Conservation (phyloP, 148 eudicot genomes). For the Cornus florida region DNA sequence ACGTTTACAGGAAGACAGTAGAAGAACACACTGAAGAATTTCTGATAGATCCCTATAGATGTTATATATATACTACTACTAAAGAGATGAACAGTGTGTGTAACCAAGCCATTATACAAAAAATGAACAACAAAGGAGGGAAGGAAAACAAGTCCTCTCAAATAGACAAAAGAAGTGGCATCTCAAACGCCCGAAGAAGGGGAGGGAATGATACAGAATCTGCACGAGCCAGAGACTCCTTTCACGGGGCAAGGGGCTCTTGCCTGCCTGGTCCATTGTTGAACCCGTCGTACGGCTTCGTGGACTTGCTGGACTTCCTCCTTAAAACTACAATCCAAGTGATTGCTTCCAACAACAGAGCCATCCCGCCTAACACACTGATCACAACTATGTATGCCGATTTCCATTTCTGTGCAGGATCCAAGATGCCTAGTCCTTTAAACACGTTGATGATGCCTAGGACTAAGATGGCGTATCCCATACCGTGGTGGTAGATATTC, state of each 20-base stretch:
- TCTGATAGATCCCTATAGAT: neutral
- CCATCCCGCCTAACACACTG: constrained; percentile 51
- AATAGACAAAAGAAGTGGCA: neutral
- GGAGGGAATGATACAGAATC: neutral
- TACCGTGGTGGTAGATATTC: constrained; percentile 77
- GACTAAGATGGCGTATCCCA: constrained; percentile 70
- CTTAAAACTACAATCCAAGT: constrained; percentile 71
- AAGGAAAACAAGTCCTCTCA: neutral
- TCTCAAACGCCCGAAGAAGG: neutral
- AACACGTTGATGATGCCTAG: constrained; percentile 85
- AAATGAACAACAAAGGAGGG: neutral
- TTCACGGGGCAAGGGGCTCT: constrained; percentile 22
- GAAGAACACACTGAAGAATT: neutral
- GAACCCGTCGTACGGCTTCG: constrained; percentile 69
- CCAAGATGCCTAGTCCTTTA: constrained; percentile 76
- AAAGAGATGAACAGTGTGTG: neutral
- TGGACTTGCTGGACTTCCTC: constrained; percentile 56
- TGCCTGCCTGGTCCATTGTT: constrained; percentile 34
- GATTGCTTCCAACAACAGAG: constrained; percentile 61
- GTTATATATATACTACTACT: neutral
- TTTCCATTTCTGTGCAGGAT: constrained; percentile 79
- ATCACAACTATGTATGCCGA: constrained; percentile 52
- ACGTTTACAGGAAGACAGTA: neutral
- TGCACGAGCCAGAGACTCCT: neutral
- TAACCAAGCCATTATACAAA: constrained; percentile 11